phyloP scores from a whole-genome alignment of 768 basidiomycete species.

The Sistotremastrum suecicum region DNA sequence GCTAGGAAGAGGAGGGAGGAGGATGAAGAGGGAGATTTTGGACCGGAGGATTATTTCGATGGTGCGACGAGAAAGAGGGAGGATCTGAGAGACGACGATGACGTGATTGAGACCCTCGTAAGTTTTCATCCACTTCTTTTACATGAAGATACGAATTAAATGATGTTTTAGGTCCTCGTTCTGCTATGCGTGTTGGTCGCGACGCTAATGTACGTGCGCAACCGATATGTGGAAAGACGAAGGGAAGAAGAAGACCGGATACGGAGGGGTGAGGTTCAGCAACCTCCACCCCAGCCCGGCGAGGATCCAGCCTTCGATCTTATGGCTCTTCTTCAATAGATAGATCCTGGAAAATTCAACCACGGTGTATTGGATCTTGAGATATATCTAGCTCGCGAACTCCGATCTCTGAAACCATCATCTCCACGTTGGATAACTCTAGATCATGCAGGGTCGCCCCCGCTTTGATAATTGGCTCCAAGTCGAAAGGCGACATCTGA shows the following conservation, averaged over 20 bases:
- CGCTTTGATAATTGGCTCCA: too few relatives aligned
- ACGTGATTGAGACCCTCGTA: slow-evolving; percentile 33
- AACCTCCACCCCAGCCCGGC: too few relatives aligned
- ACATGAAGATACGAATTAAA: slow-evolving; percentile 18
- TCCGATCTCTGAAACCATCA: too few relatives aligned
- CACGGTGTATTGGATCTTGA: too few relatives aligned
- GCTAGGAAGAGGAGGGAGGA: slow-evolving; percentile 21
- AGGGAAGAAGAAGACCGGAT: slow-evolving; percentile 37
- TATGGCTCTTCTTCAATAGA: too few relatives aligned
- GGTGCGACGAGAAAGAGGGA: slow-evolving; percentile 43
- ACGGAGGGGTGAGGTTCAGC: background rate
- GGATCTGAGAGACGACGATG: slow-evolving; percentile 38
- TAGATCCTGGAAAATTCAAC: too few relatives aligned
- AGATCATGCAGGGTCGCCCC: too few relatives aligned
- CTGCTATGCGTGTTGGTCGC: slow-evolving; percentile 61
- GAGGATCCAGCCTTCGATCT: too few relatives aligned
- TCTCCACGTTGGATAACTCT: too few relatives aligned
- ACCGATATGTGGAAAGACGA: slow-evolving; percentile 60
- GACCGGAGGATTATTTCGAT: slow-evolving; percentile 76
- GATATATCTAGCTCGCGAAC: too few relatives aligned
- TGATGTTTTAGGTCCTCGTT: slow-evolving; percentile 69
- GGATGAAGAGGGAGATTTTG: slow-evolving; percentile 63
- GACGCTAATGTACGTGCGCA: slow-evolving; percentile 63
- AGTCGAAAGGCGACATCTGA: too few relatives aligned
- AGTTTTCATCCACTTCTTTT: too few relatives aligned